Evolutionary conservation across 2,329 filamentous ascomycete species (phyloP), one percentile per base, ranked within the genome.

Genomic region (Mariannaea elegans): DNA sequence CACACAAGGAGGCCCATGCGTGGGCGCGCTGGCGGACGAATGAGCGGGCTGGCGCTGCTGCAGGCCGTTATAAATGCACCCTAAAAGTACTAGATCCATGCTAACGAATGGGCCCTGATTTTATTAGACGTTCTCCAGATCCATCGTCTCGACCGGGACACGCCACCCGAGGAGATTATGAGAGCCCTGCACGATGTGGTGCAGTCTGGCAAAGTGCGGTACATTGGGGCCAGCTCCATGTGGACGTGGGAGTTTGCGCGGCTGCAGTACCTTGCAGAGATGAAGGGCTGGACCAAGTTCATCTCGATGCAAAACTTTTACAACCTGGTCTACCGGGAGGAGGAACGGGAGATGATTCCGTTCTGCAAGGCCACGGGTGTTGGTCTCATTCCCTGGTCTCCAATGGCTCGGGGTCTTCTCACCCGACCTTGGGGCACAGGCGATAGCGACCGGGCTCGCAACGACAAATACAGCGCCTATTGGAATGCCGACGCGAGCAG

Each of bases 291-390:
- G 84, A 82, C 80, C 2, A 82, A 85, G 66, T 86, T 87, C 67
- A 75, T 86, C 59, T 81, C 77, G 45, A 86, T 87, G 84, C 83
- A 87, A 68, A 84, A 85, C 62, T 77, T 81, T 18, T 82, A 86
- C 65, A 85, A 81, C 63, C 70, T 84, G 4, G 64, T 82, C 3
- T 86, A 87, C 69, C 78, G 86, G 12, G 87, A 90, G 70, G 87
- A 89, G 63, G 86, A 79, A 65, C 68, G 75, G 24, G 77, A 80
- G 65, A 79, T 78, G 76, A 76, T 72, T 61, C 68, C 75, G 8
- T 81, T 77, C 64, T 80, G 79, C 65, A 74, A 78, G 41, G 73
- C 73, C 47, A 80, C 77, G 4, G 78, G 78, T 10, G 78, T 80
- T 36, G 78, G 78, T 8, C 52, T 79, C 9, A 79, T 80, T 52